Evolutionary conservation across 2,329 filamentous ascomycete genomes (phyloP), one percentile per base, ranked within the genome.

Genomic region (Colletotrichum gigasporum): DNA sequence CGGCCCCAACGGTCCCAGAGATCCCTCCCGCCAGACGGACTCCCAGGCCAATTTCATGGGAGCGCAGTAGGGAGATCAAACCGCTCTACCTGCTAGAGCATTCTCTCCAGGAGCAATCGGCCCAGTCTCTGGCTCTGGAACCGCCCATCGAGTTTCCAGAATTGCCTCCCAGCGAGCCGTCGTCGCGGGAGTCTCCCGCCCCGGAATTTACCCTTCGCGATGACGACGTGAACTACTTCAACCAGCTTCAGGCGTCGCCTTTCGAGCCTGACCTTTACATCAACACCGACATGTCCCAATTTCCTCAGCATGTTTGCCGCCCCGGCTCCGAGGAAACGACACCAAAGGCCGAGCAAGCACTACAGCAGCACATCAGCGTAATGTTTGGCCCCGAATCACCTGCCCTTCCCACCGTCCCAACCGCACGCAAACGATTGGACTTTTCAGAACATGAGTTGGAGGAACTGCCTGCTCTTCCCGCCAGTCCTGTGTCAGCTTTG

Each of bases 41-140:
- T 41, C 71, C 81, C 20, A 82, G 87, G 5, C 86, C 86, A 11
- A 87, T 80, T 11, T 89, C 86, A 0, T 90, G 87, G 87, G 87
- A 89, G 44, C 86, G 78, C 67, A 84, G 83, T 16, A 86, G 86
- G 57, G 93, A 96, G 72, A 90, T 94, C 71, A 90, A 91, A 69
- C 94, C 94, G 0, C 80, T 97, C 8, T 95, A 92, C 76, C 88
- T 97, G 20, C 87, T 97, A 6, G 92, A 96, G 75, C 88, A 80
- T 67, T 80, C 80, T 3, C 79, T 82, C 8, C 78, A 80, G 41
- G 75, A 75, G 42, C 71, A 76, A 18, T 52, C 57, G 18, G 58
- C 63, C 30, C 63, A 58, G 37, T 58, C 37, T 5, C 69, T 71
- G 3, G 73, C 37, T 5, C 69, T 71, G 3, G 73, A 76, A 26